Base-by-base conservation (phyloP, 2,329 filamentous ascomycete genomes). In the Paramyrothecium sp. region DNA sequence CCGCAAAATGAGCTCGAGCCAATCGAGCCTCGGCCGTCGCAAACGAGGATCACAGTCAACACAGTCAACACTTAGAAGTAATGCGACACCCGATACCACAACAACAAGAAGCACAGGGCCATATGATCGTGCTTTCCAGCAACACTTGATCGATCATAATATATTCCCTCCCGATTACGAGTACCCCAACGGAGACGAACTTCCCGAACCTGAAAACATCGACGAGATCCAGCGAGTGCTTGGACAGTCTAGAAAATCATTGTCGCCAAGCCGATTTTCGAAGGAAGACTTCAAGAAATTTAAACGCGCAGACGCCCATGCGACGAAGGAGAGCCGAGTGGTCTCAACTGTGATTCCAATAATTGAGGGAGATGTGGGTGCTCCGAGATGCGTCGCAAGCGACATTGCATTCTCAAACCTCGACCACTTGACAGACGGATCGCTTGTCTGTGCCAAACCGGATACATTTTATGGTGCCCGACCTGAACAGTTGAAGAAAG, bases 221-320 rank as follows among this genome's bases (percentile, higher is more conserved):
- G 56, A 60, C 7, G 62, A 67, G 8, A 67, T 67, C 3, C 19
- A 26, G 3, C 23, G 22, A 51, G 58, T 26, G 11, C 49, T 65
- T 3, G 26, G 49, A 12, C 56, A 54, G 23, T 60, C 44, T 11
- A 56, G 63, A 49, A 21, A 19, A 48, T 77, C 74, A 13, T 70
- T 78, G 56, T 76, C 72, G 10, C 68, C 69, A 21, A 72, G 69
- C n/a, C 54, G 57, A 19, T 76, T 75, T 57, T 63, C 70, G 0
- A 63, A 73, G 13, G 62, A 63, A 22, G 64, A 65, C 1, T 75
- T 71, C 22, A 30, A 59, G 34, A 61, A 66, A 30, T 77, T 78
- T 54, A 38, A 59, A 47, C 41, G 54, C 21, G 65, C 59, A 54
- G 65, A 72, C 58, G 59, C 55, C 22, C 51, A 68, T 56, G 71